Percentiles rank a stretch among this genome's conserved stretches.
phyloP scores from a whole-genome alignment of 2,329 filamentous ascomycete genomes.

The Cytospora chrysosperma region DNA sequence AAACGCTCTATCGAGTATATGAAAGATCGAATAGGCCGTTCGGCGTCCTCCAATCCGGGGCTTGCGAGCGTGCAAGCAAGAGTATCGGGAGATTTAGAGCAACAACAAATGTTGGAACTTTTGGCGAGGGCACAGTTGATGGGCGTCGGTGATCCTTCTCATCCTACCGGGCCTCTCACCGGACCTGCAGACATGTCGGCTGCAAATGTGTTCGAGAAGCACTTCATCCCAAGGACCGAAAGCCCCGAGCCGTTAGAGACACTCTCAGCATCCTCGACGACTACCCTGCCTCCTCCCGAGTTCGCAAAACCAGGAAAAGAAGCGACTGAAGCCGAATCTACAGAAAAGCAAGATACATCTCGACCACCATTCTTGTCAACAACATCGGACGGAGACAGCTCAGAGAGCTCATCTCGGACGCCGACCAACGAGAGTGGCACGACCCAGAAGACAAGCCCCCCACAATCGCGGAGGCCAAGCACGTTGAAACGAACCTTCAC shows the following conservation, averaged over 20 bases:
- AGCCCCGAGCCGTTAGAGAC: slow-evolving; percentile 49
- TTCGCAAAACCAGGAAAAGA: slow-evolving; percentile 13
- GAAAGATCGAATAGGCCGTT: slow-evolving; percentile 86
- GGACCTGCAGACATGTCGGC: slow-evolving; percentile 73
- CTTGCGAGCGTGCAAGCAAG: slow-evolving; percentile 83
- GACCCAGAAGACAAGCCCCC: slow-evolving; percentile 52
- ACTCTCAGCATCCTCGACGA: slow-evolving; percentile 36
- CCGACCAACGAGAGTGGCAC: slow-evolving; percentile 57
- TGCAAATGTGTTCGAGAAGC: slow-evolving; percentile 81
- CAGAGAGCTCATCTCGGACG: slow-evolving; percentile 52
- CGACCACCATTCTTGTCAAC: slow-evolving; percentile 8
- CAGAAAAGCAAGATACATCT: slow-evolving; percentile 1
- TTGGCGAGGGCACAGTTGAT: slow-evolving; percentile 79
- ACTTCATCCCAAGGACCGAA: slow-evolving; percentile 61
- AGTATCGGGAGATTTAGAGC: slow-evolving; percentile 77
- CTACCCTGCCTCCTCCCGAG: slow-evolving; percentile 26
- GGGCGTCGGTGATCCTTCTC: slow-evolving; percentile 55
- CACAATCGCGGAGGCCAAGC: slow-evolving; percentile 59
- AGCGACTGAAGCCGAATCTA: background rate
- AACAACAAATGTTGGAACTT: slow-evolving; percentile 88
- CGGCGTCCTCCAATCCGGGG: slow-evolving; percentile 65
- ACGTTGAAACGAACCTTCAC: slow-evolving; percentile 83
- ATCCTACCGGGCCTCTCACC: slow-evolving; percentile 65
- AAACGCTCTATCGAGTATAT: slow-evolving; percentile 96
- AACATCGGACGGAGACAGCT: slow-evolving; percentile 34